Base-by-base conservation (phyloP, 2,329 filamentous ascomycete genomes). In the Sclerotinia borealis region DNA sequence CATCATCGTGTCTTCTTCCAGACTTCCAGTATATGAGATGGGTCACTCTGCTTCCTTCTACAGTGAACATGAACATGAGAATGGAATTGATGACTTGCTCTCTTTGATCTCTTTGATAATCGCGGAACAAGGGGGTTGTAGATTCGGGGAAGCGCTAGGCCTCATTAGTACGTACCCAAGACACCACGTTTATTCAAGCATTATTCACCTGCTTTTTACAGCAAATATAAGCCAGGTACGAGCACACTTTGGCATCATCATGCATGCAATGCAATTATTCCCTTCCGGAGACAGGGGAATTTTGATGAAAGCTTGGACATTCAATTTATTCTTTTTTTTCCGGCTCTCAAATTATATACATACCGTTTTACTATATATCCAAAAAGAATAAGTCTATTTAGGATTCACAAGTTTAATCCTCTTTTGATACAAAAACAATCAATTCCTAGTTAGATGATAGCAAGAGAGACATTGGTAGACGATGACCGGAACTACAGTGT, bases 201-300 rank as follows among this genome's bases (percentile, higher is more conserved):
- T 66, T 47, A 47, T 61, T 63, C 49, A 41, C 43, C 49, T 64
- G 39, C 61, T 64, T 63, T 36, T 36, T 58, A 36, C 43, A 41
- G 34, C 36, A 51, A 51, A 58, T 65, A 64, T 66, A 41, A 15
- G 55, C 61, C 45, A 65, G 64, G 67, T 63, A 65, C 59, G 39
- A 58, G 61, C 61, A n/a, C 60, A 66, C 60, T 66, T 65, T 64
- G 63, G 63, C 66, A 68, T 66, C 65, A 66, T 70, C 64, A 70
- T 71, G 68, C 68, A 68, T 67, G 63, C 65, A 63, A 67, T 70
- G 52, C 39, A 54, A 62, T 62, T 34, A 37, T 56, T 31, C 65
- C 39, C 54, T 34, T 61, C 25, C 43, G 56, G 52, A 59, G 55
- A 59, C 34, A 59, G 65, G 62, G 63, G 59, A 41, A 25, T 60